Evolutionary conservation across 225 moss, liverwort and hornwort genomes (phyloP), one percentile per base, ranked within the genome.

Genomic region (Polytrichum formosum): DNA sequence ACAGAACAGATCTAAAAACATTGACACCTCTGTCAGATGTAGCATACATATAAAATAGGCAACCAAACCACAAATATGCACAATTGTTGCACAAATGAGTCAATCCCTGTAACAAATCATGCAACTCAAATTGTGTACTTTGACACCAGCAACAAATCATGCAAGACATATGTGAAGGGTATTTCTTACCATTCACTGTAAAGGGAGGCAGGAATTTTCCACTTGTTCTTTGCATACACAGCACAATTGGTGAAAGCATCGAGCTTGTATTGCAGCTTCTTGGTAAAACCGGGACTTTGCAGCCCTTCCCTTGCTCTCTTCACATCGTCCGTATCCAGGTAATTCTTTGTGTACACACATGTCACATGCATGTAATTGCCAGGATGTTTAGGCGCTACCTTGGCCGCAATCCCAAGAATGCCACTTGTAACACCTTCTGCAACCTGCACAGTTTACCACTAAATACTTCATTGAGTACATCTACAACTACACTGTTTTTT

Each of bases 251-350:
- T 82, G 72, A 78, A 75, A 13, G 27, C 72, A 37, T 78, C 72
- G 2, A 61, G 78, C 72, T 75, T 78, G 60, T 69, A 72, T 6
- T 46, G 21, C 54, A 82, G 66, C 55, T 66, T 56, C 65, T 68
- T 68, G 1, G 75, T 61, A 13, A 82, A 75, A 6, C 72, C 75
- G 1, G 75, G 53, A 1, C 53, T 58, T 62, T 69, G 54, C 30
- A 81, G 56, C 20, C 73, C 68, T 53, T 71, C 53, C 68, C 70
- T 74, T 20, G 66, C 81, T 54, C 74, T 71, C 68, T 68, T 73
- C 79, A 83, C 72, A 72, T 78, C 82, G 27, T 75, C 78, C 61
- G 56, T 33, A 68, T 82, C 78, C 55, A 78, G 46, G 60, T 72
- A 75, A 56, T 72, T 78, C 54, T 78, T 37, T 28, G 78, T 78